Conservation (phyloP, 2,329 filamentous ascomycete species). For the Lithohypha guttulata region DNA sequence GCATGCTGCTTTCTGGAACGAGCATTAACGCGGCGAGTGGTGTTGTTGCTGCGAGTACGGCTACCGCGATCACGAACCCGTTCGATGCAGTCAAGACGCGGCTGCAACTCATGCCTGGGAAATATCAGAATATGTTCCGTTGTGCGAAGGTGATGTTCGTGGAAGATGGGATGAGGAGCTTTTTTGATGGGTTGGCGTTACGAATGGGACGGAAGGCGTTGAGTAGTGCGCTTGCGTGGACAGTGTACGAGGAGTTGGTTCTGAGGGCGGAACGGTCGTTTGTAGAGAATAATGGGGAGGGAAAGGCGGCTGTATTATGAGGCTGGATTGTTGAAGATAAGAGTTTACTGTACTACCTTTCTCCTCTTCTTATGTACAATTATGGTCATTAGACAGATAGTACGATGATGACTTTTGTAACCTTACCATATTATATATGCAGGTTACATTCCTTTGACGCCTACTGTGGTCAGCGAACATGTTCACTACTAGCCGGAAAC, state of each 20-base stretch:
- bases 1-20: constrained; percentile 36
- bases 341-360: no score
- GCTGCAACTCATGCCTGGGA: constrained; percentile 75
- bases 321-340: neutral
- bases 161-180: constrained; percentile 67
- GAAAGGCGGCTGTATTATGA: constrained; percentile 13
- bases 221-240: constrained; percentile 94
- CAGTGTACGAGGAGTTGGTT: constrained; percentile 87
- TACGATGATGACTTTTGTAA: no score
- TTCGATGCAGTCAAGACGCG: constrained; percentile 95
- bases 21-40: constrained; percentile 80
- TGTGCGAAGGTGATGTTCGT: constrained; percentile 66
- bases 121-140: constrained; percentile 72
- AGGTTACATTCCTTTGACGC: no score
- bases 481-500: no score
- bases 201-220: constrained; percentile 85
- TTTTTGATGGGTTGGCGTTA: constrained; percentile 77
- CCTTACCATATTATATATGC: no score
- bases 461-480: no score
- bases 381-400: no score
- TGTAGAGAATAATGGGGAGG: constrained; percentile 11
- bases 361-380: no score
- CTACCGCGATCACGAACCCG: constrained; percentile 84
- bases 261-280: constrained; percentile 50
- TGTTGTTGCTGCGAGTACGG: constrained; percentile 66